Evolutionary conservation across 2,329 filamentous ascomycete species (phyloP).

Genomic region (Ophiosphaerella narmari): DNA sequence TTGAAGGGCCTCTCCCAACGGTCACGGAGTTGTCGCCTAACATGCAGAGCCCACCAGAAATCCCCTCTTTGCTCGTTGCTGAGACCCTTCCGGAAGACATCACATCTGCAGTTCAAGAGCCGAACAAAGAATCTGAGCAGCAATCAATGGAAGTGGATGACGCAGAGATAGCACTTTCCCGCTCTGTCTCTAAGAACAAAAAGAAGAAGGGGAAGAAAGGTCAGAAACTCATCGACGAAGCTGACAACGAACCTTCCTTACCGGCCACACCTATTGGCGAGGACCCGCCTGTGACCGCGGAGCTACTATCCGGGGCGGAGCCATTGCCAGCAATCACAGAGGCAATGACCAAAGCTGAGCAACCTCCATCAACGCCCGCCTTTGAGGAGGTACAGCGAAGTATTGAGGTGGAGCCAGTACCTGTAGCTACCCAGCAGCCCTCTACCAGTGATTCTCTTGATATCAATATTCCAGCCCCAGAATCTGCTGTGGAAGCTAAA

Average conservation of each 20-base stretch:
- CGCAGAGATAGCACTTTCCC: constrained; percentile 12
- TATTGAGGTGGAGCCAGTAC: background rate
- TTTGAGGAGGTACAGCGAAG: background rate
- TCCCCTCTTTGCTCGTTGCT: background rate
- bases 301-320: constrained; percentile 1
- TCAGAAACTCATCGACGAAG: constrained; percentile 10
- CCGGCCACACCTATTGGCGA: constrained; percentile 5
- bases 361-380: constrained; percentile 1
- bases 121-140: background rate
- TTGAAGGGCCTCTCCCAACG: background rate
- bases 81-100: background rate
- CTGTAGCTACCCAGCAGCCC: background rate
- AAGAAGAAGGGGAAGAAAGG: constrained; percentile 33
- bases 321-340: constrained; percentile 1
- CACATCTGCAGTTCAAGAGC: background rate
- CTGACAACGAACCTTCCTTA: background rate
- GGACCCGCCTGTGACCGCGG: background rate
- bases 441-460: constrained; percentile 2
- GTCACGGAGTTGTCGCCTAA: background rate
- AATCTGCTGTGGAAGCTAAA: background rate
- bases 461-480: constrained; percentile 1
- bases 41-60: background rate
- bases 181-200: constrained; percentile 28
- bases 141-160: constrained; percentile 1
- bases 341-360: background rate